phyloP scores from a whole-genome alignment of 768 basidiomycete species.

The Rhizopogon vesiculosus region DNA sequence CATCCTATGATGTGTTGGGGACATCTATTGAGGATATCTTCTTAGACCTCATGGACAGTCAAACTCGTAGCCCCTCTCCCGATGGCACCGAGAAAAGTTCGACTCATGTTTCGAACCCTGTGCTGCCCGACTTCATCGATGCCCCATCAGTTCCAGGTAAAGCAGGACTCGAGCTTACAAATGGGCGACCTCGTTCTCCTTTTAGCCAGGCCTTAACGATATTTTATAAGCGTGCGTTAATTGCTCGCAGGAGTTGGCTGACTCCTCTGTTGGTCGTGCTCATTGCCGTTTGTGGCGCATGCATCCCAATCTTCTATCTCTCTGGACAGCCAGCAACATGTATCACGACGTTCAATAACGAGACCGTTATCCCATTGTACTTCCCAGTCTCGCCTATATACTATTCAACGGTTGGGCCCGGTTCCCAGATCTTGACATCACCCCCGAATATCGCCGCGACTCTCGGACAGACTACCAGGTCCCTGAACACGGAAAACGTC shows the following conservation, averaged over 20 bases:
- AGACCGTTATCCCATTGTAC: conserved; percentile 44
- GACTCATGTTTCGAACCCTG: background rate
- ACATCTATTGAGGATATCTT: conserved; percentile 83
- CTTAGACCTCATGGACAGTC: conserved; percentile 58
- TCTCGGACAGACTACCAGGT: conserved; percentile 37
- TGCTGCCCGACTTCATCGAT: background rate
- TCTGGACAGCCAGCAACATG: conserved; percentile 48
- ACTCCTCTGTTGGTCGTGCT: conserved; percentile 50
- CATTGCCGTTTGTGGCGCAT: conserved; percentile 57
- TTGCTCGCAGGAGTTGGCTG: conserved; percentile 66
- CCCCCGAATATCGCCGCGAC: conserved; percentile 48
- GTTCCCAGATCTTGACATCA: conserved; percentile 40
- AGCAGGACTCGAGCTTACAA: conserved; percentile 38
- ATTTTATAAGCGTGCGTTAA: conserved; percentile 63
- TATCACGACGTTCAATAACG: conserved; percentile 30
- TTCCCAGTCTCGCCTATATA: conserved; percentile 44
- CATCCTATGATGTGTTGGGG: conserved; percentile 62
- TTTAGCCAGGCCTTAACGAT: conserved; percentile 67
- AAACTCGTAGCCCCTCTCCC: conserved; percentile 3
- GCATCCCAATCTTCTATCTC: conserved; percentile 66
- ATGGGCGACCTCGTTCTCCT: conserved; percentile 50
- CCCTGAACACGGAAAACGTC: conserved; percentile 37
- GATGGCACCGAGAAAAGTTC: conserved; percentile 24
- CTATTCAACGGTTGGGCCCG: conserved; percentile 22
- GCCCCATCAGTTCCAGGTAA: conserved; percentile 2